Base-by-base conservation (phyloP, 495 filamentous ascomycete species). In the Echria macrotheca region DNA sequence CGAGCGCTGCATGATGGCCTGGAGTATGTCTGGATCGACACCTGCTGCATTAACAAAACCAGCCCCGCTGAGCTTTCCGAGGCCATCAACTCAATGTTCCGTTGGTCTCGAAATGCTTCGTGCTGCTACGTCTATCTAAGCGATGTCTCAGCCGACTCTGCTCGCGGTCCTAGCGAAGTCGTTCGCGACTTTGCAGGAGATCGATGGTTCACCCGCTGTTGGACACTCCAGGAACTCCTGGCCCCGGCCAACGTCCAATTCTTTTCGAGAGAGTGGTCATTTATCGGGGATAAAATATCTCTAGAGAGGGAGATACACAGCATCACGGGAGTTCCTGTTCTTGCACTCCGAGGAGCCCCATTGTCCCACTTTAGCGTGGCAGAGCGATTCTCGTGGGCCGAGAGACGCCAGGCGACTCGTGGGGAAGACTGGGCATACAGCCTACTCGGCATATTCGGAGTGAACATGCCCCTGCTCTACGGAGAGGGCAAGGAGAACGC, bases 41-140 rank as follows among this genome's bases (percentile, higher is more conserved):
- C 38, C 5, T 41, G 38, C 19, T 41, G 38, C 21, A 41, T 41
- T 21, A 21, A 41, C 12, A 41, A 41, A n/a, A 10, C 38, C 4
- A 41, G 11, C 38, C 22, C 18, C 19, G 38, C 21, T 2, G 38
- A 41, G 38, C 21, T 41, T 3, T 9, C 5, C 5, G 38, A 41
- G 38, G 38, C 38, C 5, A 41, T 41, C 38, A 41, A 41, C 17
- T 41, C 38, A 3, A 41, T 41, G 38, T 41, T 21, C 11, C 17
- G 21, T 10, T 41, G 38, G 38, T 41, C 22, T n/a, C 14, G 21
- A 9, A 41, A 21, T 17, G 38, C 38, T 1, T 1, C 17, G 2
- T 23, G n/a, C 1, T 41, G 38, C 19, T 24, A 21, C 19, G 21
- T 14, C 38, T 41, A 41, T 21, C 38, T 41, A 17, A 21, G 2